Evolutionary conservation across 192 early-diverging fungal species (phyloP).

Genomic region (Backusella circina): DNA sequence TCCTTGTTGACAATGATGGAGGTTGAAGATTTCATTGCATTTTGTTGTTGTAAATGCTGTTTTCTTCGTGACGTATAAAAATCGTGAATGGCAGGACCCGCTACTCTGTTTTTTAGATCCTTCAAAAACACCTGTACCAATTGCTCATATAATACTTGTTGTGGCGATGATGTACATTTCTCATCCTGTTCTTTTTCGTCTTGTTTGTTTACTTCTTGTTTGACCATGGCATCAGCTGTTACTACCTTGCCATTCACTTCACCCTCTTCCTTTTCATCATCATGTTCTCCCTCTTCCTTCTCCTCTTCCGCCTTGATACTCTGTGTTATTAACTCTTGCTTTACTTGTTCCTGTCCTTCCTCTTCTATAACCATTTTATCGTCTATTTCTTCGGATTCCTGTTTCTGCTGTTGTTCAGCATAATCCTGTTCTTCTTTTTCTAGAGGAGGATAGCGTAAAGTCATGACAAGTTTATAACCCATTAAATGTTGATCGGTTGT

Average conservation of each 20-base stretch:
- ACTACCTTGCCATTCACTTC: background rate
- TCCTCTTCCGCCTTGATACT: background rate
- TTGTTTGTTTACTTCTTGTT: background rate
- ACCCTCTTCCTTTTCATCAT: background rate
- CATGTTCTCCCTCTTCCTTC: constrained; percentile 6
- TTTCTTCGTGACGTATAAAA: constrained; percentile 35
- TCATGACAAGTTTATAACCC: constrained; percentile 39
- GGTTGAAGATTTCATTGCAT: constrained; percentile 6
- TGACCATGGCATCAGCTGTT: background rate
- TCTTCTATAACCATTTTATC: background rate
- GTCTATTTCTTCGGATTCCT: background rate
- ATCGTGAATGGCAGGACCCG: constrained; percentile 48
- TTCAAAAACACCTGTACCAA: constrained; percentile 51
- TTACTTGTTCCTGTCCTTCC: background rate
- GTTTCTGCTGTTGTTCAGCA: background rate
- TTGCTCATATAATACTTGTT: constrained; percentile 40
- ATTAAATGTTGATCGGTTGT: constrained; percentile 34
- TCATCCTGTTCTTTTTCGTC: background rate
- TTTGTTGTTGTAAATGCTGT: constrained; percentile 11
- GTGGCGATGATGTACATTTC: constrained; percentile 12
- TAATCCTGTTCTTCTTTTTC: background rate
- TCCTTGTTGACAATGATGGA: background rate
- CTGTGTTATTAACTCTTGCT: background rate
- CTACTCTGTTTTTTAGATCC: constrained; percentile 49
- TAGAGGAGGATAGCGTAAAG: constrained; percentile 8